Conservation (phyloP, 768 basidiomycete species). For the Termitomyces sp. region DNA sequence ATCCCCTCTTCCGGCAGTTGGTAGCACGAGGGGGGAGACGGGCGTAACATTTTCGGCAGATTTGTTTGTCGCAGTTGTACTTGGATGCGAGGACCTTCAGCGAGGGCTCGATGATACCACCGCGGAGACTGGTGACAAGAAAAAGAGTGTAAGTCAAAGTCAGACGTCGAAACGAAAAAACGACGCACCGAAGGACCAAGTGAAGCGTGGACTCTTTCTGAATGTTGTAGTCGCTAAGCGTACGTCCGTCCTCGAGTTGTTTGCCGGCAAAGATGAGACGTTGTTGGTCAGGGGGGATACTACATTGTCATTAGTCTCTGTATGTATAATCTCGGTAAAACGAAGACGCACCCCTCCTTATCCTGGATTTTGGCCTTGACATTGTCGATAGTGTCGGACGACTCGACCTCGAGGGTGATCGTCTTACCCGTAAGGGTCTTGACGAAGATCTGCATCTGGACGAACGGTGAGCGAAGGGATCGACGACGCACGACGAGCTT, state of each 20-base stretch:
- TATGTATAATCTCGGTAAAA: not conserved
- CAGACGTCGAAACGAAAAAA: too few relatives aligned
- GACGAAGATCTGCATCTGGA: constrained; percentile 58
- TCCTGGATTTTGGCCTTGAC: constrained; percentile 77
- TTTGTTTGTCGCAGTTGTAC: constrained; percentile 99
- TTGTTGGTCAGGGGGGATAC: constrained; percentile 94
- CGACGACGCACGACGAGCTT: constrained; percentile 22
- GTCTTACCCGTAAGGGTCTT: constrained; percentile 94
- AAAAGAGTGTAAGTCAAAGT: too few relatives aligned
- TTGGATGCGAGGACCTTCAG: constrained; percentile 95
- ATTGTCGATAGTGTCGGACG: constrained; percentile 95
- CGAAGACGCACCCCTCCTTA: constrained; percentile 49
- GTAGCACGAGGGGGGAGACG: constrained; percentile 99
- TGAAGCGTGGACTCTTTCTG: constrained; percentile 98
- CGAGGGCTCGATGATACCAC: constrained; percentile 99
- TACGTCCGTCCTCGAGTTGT: constrained; percentile 98
- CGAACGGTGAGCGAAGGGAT: constrained; percentile 13
- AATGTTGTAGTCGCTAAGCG: constrained; percentile 95
- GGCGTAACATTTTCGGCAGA: constrained; percentile 99
- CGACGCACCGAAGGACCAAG: constrained; percentile 87
- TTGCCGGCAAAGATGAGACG: constrained; percentile 97
- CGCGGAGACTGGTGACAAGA: constrained; percentile 78
- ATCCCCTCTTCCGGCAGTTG: constrained; percentile 96
- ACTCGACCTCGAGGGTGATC: constrained; percentile 98
- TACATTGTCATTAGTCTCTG: constrained; percentile 19